phyloP scores from a whole-genome alignment of 441 rosid genomes.

The Erodium texanum region DNA sequence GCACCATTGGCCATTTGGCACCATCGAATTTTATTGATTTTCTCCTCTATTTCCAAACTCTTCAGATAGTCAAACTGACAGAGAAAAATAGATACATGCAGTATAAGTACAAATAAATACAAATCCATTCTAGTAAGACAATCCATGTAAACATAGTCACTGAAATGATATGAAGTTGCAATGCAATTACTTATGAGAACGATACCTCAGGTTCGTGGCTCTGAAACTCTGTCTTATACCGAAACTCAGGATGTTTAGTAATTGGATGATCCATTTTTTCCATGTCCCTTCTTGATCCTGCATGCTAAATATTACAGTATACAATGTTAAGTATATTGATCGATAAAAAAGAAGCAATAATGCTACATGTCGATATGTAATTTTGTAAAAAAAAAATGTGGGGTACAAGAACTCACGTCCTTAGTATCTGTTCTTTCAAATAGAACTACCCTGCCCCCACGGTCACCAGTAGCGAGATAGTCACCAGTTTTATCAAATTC shows the following conservation, averaged over 20 bases:
- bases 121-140: not conserved
- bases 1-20: constrained; percentile 81
- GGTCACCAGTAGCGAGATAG: constrained; percentile 74
- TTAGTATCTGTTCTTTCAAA: constrained; percentile 59
- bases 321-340: constrained; percentile 16
- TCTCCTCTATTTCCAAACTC: constrained; percentile 99
- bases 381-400: constrained; percentile 3
- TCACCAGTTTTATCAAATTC: constrained; percentile 66
- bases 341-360: constrained; percentile 9
- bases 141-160: not conserved
- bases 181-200: not conserved
- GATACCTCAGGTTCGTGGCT: constrained; percentile 96
- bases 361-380: not conserved
- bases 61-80: constrained; percentile 90
- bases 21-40: constrained; percentile 95
- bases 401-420: constrained; percentile 33
- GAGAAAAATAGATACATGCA: constrained; percentile 5
- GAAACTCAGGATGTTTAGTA: constrained; percentile 71
- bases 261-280: constrained; percentile 59
- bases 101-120: constrained; percentile 6
- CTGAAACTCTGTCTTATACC: constrained; percentile 77
- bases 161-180: not conserved
- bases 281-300: constrained; percentile 55
- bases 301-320: constrained; percentile 38
- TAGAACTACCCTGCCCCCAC: constrained; percentile 65